Evolutionary conservation across 2,329 filamentous ascomycete genomes (phyloP).

Genomic region (Tolypocladium ovalisporum): DNA sequence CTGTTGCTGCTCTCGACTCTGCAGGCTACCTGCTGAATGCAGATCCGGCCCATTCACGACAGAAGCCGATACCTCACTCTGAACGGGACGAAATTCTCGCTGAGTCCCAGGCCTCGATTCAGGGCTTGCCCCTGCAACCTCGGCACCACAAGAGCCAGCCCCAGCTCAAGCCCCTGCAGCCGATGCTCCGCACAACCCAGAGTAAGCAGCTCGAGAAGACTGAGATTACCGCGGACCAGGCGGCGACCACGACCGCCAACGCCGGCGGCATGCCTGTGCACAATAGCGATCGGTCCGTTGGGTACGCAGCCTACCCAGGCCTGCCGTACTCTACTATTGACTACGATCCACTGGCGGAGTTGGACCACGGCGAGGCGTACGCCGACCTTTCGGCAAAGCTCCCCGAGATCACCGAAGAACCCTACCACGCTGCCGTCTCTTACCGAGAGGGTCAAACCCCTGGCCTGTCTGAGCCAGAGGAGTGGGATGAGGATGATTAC

Average conservation of each 20-base stretch:
- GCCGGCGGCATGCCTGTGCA: slow-evolving; percentile 5
- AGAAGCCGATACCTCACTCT: slow-evolving; percentile 4
- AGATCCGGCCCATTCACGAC: slow-evolving; percentile 9
- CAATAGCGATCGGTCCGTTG: slow-evolving; percentile 7
- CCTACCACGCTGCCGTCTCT: slow-evolving; percentile 9
- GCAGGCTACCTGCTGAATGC: slow-evolving; percentile 5
- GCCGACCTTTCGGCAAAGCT: slow-evolving; percentile 15
- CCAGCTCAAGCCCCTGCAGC: slow-evolving; percentile 32
- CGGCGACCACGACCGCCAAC: not conserved
- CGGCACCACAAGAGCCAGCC: slow-evolving; percentile 46
- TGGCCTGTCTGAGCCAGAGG: slow-evolving; percentile 39
- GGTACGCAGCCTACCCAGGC: slow-evolving; percentile 16
- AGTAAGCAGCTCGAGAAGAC: slow-evolving; percentile 27
- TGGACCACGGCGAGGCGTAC: slow-evolving; percentile 13
- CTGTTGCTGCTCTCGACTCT: slow-evolving; percentile 6
- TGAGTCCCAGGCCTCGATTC: slow-evolving; percentile 5
- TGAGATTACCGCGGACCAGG: slow-evolving; percentile 4
- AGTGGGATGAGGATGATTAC: slow-evolving; percentile 71
- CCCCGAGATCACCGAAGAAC: slow-evolving; percentile 19
- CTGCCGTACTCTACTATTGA: slow-evolving; percentile 14
- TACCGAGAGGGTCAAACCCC: slow-evolving; percentile 14
- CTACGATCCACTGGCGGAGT: slow-evolving; percentile 11
- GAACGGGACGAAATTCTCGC: slow-evolving; percentile 2
- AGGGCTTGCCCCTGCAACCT: slow-evolving; percentile 20
- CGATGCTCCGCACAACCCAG: slow-evolving; percentile 30